phyloP scores from a whole-genome alignment of 257 asterid species.

The Penstemon davidsonii region DNA sequence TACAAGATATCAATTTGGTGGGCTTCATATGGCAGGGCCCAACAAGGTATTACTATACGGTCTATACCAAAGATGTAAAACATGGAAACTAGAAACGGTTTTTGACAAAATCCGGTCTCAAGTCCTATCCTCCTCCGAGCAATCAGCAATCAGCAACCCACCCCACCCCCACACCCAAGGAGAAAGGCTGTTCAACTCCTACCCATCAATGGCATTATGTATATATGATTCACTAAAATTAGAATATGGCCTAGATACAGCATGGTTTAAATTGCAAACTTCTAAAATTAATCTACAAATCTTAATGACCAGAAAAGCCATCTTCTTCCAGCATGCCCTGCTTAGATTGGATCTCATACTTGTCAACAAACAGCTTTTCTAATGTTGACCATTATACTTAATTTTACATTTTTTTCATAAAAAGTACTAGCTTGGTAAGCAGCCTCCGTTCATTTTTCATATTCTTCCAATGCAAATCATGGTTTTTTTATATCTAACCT shows the following conservation, averaged over 20 bases:
- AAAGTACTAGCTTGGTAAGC: slow-evolving; percentile 7
- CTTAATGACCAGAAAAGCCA: slow-evolving; percentile 6
- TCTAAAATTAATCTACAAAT: not conserved
- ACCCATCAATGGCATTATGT: not conserved
- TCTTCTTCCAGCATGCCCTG: not conserved
- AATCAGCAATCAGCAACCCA: not conserved
- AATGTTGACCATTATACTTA: not conserved
- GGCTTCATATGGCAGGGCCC: not conserved
- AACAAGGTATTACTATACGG: not conserved
- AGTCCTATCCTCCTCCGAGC: not conserved
- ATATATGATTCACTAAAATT: slow-evolving; percentile 9
- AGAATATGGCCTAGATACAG: too few species aligned
- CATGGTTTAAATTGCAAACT: not conserved
- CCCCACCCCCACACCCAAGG: not conserved
- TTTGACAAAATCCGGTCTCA: not conserved
- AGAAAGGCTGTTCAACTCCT: not conserved
- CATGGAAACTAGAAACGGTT: not conserved
- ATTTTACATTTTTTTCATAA: not conserved
- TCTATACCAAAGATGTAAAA: not conserved
- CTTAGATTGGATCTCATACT: not conserved
- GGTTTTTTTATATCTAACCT: too few species aligned
- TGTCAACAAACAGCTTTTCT: not conserved
- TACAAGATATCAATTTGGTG: not conserved
- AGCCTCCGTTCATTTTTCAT: not conserved
- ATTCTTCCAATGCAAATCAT: not conserved